These are phyloP conservation scores for Fusarium mundagurra DNA, from an alignment of 2,329 filamentous ascomycete genomes.

Conservation along the genomic window DNA sequence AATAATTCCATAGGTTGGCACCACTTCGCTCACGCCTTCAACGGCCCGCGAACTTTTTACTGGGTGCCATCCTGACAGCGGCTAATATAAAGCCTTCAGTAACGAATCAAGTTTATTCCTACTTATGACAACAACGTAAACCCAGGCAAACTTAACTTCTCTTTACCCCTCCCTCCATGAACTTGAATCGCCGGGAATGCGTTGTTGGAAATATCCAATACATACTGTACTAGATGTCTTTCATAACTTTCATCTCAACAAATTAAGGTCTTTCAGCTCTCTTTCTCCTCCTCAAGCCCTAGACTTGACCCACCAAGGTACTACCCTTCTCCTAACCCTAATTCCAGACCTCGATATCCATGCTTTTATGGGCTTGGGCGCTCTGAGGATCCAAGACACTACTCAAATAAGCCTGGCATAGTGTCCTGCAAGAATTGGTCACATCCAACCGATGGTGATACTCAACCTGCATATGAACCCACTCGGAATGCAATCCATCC, in stretches of 20 bases:
- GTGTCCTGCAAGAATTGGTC: constrained; percentile 25
- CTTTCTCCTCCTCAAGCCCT: constrained; percentile 19
- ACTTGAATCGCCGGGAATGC: not conserved
- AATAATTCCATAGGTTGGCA: constrained; percentile 32
- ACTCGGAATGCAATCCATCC: constrained; percentile 22
- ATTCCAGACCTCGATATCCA: constrained; percentile 23
- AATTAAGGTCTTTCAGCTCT: not conserved
- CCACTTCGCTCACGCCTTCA: constrained; percentile 24
- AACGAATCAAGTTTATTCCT: constrained; percentile 30
- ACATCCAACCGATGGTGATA: constrained; percentile 33
- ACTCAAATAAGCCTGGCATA: constrained; percentile 33
- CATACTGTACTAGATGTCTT: not conserved
- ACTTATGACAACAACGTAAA: constrained; percentile 4
- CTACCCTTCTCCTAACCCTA: constrained; percentile 27
- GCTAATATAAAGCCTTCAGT: constrained; percentile 5
- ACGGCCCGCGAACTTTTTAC: constrained; percentile 36
- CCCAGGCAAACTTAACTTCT: constrained; percentile 9
- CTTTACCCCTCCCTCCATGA: constrained; percentile 9
- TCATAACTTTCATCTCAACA: constrained; percentile 5
- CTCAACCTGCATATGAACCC: constrained; percentile 29
- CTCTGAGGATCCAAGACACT: constrained; percentile 23
- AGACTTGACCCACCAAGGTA: constrained; percentile 29
- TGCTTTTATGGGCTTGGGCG: constrained; percentile 1
- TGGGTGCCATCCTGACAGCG: constrained; percentile 26
- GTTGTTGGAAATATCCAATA: not conserved